phyloP scores from a whole-genome alignment of 306 rosid genomes.

The Myrica gale region DNA sequence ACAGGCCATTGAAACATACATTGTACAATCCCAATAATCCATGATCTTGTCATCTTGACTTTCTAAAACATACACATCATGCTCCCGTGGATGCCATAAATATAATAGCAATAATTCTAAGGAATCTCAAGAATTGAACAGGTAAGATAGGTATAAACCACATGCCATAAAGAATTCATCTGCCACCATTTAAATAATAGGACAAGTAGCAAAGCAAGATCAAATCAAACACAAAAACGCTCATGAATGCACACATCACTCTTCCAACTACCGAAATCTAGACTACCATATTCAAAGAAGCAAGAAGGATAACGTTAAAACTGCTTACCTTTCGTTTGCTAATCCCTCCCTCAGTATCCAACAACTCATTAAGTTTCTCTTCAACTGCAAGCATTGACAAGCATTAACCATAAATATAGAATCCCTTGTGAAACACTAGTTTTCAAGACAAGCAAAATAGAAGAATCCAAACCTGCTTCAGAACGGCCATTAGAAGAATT shows the following conservation, averaged over 20 bases:
- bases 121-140: neutral
- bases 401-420: slow-evolving; percentile 29
- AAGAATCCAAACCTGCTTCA: slow-evolving; percentile 74
- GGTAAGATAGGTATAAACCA: neutral
- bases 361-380: slow-evolving; percentile 87
- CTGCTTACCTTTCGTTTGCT: slow-evolving; percentile 88
- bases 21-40: neutral
- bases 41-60: neutral
- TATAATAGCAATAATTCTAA: neutral
- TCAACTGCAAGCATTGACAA: slow-evolving; percentile 67
- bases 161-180: neutral
- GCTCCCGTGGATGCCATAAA: neutral
- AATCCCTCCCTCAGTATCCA: slow-evolving; percentile 91
- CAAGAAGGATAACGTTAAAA: slow-evolving; percentile 3
- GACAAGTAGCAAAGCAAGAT: slow-evolving; percentile 19
- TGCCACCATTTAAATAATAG: neutral
- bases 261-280: slow-evolving; percentile 26
- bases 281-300: slow-evolving; percentile 20
- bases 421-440: slow-evolving; percentile 20
- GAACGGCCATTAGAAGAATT: slow-evolving; percentile 64
- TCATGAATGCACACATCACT: slow-evolving; percentile 1
- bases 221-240: slow-evolving; percentile 19
- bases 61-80: neutral
- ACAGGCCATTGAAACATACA: neutral
- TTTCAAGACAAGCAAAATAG: slow-evolving; percentile 18